Base-by-base conservation (phyloP, 2,329 filamentous ascomycete genomes). In the Hysterium pulicare region DNA sequence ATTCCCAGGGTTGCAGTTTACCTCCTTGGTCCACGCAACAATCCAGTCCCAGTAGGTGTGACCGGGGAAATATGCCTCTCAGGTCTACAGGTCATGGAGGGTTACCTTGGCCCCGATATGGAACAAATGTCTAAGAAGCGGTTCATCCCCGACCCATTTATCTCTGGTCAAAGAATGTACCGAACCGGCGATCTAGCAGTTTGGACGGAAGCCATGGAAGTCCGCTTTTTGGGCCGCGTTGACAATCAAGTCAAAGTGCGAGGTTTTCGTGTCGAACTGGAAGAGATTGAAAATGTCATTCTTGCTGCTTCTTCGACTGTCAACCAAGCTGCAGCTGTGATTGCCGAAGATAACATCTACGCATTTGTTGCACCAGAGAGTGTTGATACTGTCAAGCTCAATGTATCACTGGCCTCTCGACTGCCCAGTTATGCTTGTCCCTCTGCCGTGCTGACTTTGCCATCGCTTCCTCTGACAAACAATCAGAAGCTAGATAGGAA, bases 191-290 rank as follows among this genome's bases (percentile, higher is more conserved):
- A 48, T 24, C 33, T 45, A 10, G 46, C 42, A 13, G 21, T 40
- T 7, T 48, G 42, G 46, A 35, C 21, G 10, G 35, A 40, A 22
- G 11, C 33, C 11, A 40, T 41, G 11, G 20, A 51, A 36, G 34
- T 46, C 20, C 35, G 48, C 21, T 42, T 46, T 31, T 38, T 53
- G 20, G 50, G 48, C 6, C 38, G 50, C 3, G 23, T 36, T 3
- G 50, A 53, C 30, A 41, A 38, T 23, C 50, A 53, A 28, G 40
- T 47, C 13, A 53, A 53, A 24, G 26, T 53, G n/a, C 41, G 48
- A 2, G 50, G 50, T 8, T 48, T 34, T 31, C 33, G 50, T 16
- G 23, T 53, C 16, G 46, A 51, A 28, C 33, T 53, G 10, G 41
- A 41, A 19, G 50, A 53, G 24, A 32, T 51, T 22, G 48, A 53